Base-by-base conservation (phyloP, 1,284 basidiomycete genomes). In the Farysia itapuensis region DNA sequence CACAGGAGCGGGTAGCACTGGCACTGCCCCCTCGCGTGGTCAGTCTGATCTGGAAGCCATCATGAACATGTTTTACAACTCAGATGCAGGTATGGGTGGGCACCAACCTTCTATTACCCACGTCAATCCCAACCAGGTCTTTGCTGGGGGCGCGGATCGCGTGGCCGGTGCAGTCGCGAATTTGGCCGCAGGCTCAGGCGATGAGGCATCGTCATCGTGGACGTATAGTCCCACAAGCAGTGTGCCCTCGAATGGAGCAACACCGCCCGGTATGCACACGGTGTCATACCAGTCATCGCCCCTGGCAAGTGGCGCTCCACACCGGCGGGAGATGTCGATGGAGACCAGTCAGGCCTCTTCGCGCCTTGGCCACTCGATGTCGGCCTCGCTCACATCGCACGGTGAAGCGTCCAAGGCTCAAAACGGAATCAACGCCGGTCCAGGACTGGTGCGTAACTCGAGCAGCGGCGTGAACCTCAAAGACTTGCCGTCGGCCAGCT, bases 31-130 rank as follows among this genome's bases (percentile, higher is more conserved):
- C n/a, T 18, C 31, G 4, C 30, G 25, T 5, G 23, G 30, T 14
- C 44, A 52, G 12, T 50, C 57, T 2, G 65, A 70, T 19, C 37
- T 70, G 20, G 59, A 67, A 25, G 60, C 60, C 15, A 67, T 72
- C 49, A 72, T 72, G 64, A 59, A 65, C 39, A 67, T 72, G 64
- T 69, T 70, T 37, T 72, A 72, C 65, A 69, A 64, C 25, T 64
- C 64, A 19, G 67, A 64, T 19, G 67, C 61, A 3, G 46, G 48
- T 8, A 40, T 65, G 8, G 57, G 50, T 15, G 57, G 57, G n/a
- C 54, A 39, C 28, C 50, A 48, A 34, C 49, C 53, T 1, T 51
- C 52, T 13, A 48, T 72, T 36, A 72, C 69, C n/a, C 69, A 72
- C 34, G 60, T 72, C 51, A 67, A 72, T 31, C 69, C 69, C 20